Percentiles rank a stretch among this genome's conserved stretches.
Evolutionary conservation across 768 basidiomycete species (phyloP).

Genomic region (Cystofilobasidium capitatum): DNA sequence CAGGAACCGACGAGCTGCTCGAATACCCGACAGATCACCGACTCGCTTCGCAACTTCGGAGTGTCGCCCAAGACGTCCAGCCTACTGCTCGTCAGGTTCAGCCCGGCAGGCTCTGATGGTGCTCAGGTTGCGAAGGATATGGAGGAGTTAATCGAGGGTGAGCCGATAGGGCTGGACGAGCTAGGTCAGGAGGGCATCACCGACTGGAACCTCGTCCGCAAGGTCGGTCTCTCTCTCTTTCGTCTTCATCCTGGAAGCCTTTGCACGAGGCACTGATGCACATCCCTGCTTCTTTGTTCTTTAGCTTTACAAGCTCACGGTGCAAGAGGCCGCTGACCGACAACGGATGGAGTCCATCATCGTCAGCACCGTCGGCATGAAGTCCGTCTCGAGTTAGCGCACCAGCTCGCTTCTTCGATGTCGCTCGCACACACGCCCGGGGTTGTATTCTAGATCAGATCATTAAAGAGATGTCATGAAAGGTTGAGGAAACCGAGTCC

Average conservation of each 20-base stretch:
- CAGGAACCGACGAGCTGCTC: neutral
- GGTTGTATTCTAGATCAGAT: too few relatives aligned
- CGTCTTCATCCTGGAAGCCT: neutral
- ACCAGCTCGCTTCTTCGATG: neutral
- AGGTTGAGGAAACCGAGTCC: neutral
- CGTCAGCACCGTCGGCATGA: conserved; percentile 22
- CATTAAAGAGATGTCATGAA: neutral
- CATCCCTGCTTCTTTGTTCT: neutral
- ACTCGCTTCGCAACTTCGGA: conserved; percentile 77
- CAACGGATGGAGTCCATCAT: conserved; percentile 13
- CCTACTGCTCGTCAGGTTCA: conserved; percentile 64
- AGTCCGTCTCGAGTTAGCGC: conserved; percentile 10
- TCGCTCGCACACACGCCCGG: neutral
- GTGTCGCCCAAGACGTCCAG: conserved; percentile 57
- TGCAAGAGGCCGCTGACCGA: neutral
- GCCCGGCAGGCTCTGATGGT: conserved; percentile 9
- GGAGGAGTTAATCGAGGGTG: conserved; percentile 17
- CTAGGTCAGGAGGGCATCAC: conserved; percentile 44
- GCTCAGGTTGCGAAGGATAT: conserved; percentile 10
- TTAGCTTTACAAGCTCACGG: conserved; percentile 23
- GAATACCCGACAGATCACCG: conserved; percentile 59
- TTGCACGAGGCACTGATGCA: too few relatives aligned
- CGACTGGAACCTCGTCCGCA: conserved; percentile 64
- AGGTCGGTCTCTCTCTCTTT: conserved; percentile 46
- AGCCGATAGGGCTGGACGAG: conserved; percentile 19